Percentiles rank a stretch among this genome's conserved stretches.
phyloP scores from a whole-genome alignment of 495 filamentous ascomycete species.

The Hyaloscypha bicolor region DNA sequence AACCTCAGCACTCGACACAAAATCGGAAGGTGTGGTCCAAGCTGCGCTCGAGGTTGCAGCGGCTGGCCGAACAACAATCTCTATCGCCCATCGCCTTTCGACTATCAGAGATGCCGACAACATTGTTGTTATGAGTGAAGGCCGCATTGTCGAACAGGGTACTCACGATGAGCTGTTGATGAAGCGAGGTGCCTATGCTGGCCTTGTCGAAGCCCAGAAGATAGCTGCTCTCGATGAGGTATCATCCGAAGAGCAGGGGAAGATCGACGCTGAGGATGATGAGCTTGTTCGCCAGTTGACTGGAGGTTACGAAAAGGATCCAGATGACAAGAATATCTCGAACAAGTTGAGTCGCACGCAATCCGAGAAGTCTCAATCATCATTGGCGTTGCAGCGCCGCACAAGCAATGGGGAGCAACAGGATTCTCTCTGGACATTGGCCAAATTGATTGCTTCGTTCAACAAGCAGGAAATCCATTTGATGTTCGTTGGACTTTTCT shows the following conservation, averaged over 20 bases:
- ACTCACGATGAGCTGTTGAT: constrained; percentile 73
- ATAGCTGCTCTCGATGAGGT: constrained; percentile 68
- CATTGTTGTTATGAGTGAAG: constrained; percentile 89
- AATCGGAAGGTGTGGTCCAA: constrained; percentile 93
- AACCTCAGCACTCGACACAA: constrained; percentile 93
- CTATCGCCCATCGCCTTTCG: constrained; percentile 91
- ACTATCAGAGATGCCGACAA: constrained; percentile 95
- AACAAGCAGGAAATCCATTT: constrained; percentile 72
- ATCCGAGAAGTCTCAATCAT: constrained; percentile 71
- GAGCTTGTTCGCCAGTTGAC: constrained; percentile 48
- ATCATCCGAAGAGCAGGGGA: constrained; percentile 47
- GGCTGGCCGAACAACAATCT: constrained; percentile 91
- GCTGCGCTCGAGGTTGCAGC: constrained; percentile 86
- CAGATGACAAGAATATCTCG: constrained; percentile 57
- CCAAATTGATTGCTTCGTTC: constrained; percentile 82
- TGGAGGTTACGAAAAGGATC: constrained; percentile 48
- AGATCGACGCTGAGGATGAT: constrained; percentile 46
- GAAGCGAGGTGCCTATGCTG: constrained; percentile 64
- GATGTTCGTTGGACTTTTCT: constrained; percentile 78
- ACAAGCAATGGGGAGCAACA: constrained; percentile 55
- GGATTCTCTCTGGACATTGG: constrained; percentile 72
- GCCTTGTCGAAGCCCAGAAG: constrained; percentile 77
- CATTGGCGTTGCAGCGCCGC: constrained; percentile 61
- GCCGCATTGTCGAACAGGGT: constrained; percentile 87
- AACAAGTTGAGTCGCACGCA: constrained; percentile 61